Percentiles rank a stretch among this genome's conserved stretches.
Conservation (phyloP, 2,329 filamentous ascomycete species). For the Thermoascus crustaceus region DNA sequence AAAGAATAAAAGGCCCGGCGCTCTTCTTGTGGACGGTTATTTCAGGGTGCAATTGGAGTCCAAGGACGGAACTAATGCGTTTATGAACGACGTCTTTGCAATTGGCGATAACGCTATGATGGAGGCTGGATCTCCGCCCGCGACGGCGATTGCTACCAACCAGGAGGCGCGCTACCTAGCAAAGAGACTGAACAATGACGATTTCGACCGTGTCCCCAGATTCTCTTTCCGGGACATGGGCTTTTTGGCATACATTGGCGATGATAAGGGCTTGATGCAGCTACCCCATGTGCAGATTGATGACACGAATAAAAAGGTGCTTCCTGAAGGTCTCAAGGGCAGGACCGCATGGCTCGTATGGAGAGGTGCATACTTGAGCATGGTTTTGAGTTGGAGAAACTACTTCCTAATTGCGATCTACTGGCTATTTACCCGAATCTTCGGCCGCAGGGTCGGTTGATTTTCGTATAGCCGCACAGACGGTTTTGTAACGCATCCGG, state of each 20-base stretch:
- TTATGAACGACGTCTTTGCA: slow-evolving; percentile 1
- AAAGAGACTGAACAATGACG: slow-evolving; percentile 40
- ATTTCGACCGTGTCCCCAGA: slow-evolving; percentile 16
- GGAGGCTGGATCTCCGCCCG: slow-evolving; percentile 38
- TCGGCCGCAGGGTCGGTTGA: slow-evolving; percentile 23
- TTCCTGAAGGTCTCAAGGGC: slow-evolving; percentile 18
- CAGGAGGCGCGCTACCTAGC: slow-evolving; percentile 47
- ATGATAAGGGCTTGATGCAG: slow-evolving; percentile 45
- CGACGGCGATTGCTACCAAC: slow-evolving; percentile 46
- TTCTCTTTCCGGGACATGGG: slow-evolving; percentile 47
- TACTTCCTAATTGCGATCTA: slow-evolving; percentile 20
- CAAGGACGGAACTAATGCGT: slow-evolving; percentile 8
- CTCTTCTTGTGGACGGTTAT: slow-evolving; percentile 43
- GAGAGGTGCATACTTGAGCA: slow-evolving; percentile 23
- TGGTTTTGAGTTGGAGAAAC: slow-evolving; percentile 27
- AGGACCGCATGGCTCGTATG: slow-evolving; percentile 21
- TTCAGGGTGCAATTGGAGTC: slow-evolving; percentile 40
- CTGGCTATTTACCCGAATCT: slow-evolving; percentile 21
- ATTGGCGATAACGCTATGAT: slow-evolving; percentile 23
- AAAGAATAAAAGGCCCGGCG: slow-evolving; percentile 31
- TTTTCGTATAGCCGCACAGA: slow-evolving; percentile 14
- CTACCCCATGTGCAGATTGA: slow-evolving; percentile 9
- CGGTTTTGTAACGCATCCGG: too few species aligned
- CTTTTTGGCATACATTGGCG: slow-evolving; percentile 47
- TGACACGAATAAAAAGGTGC: slow-evolving; percentile 7